Evolutionary conservation across 176 grass and related monocot species (phyloP), one percentile per base, ranked within the genome.

Genomic region (Lolium multiflorum): DNA sequence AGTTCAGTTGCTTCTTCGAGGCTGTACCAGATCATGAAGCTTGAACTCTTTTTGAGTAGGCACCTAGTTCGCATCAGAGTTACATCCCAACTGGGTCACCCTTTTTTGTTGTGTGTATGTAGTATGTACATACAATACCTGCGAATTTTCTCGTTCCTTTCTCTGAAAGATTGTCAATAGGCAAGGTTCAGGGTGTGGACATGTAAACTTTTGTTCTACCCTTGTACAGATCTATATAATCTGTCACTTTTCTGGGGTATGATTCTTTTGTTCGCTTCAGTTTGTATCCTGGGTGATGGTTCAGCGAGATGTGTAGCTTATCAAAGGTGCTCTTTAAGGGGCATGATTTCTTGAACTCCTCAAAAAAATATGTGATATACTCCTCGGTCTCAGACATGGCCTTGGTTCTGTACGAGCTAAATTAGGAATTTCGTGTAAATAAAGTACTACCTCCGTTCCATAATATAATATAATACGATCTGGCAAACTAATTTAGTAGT

Each of bases 111-210:
- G 38, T 76, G 49, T 35, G 31, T 35, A 35, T 35, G 31, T 35
- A 35, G 31, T 76, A 35, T 91, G 80, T 87, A 79, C 57, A 87
- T 87, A 59, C 10, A 61, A 52, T 28, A 64, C 67, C 24, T 80
- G 56, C 35, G 37, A 54, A 68, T 25, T 62, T 25, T 51, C 54
- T 65, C 78, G 31, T 12, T 47, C 66, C 65, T 48, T 57, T 65
- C 14, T 17, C 25, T 77, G 60, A 78, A 66, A 72, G 51, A 69
- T 78, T n/a, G 17, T 60, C 80, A 28, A 14, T 68, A 75, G 55
- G 51, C 49, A 76, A 75, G 88, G 20, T 74, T 54, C 25, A 87
- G 80, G 70, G 16, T 57, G 5, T 61, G 75, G 74, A 52, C 47
- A 37, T 77, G 7, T 17, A 43, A 38, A 39, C 55, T 15, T 78